Evolutionary conservation across 2,329 filamentous ascomycete species (phyloP).

Genomic region (Epichloe uncinata): DNA sequence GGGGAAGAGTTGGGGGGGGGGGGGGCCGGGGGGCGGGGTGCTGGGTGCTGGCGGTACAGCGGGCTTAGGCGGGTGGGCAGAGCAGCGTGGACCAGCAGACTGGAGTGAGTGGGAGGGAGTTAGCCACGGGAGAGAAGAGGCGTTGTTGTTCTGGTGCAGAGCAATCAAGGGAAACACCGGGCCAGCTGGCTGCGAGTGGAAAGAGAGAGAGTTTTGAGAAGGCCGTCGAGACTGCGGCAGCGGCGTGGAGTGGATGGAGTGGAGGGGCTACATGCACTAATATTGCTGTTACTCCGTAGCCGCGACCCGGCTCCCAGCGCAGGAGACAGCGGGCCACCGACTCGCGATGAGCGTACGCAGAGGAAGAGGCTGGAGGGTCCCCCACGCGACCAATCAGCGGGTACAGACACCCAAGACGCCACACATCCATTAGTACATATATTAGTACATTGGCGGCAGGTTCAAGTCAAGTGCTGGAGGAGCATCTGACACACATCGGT

Average conservation of each 20-base stretch:
- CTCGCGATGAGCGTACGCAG: background rate
- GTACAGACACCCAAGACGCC: constrained; percentile 11
- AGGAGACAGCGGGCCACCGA: constrained; percentile 7
- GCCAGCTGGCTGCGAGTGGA: background rate
- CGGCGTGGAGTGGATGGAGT: background rate
- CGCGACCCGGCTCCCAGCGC: background rate
- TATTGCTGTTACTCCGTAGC: background rate
- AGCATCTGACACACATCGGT: background rate
- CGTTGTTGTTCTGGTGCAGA: background rate
- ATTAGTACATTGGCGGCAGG: background rate
- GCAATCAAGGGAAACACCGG: background rate
- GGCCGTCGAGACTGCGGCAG: background rate
- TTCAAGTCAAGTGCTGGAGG: background rate
- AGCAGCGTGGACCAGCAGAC: background rate
- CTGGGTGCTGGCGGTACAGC: background rate
- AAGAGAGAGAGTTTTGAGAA: background rate
- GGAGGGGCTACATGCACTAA: background rate
- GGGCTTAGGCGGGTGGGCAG: background rate
- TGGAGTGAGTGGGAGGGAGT: background rate
- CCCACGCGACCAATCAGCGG: constrained; percentile 19
- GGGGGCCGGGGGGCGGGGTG: no score
- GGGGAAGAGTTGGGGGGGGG: background rate
- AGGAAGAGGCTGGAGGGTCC: constrained; percentile 7
- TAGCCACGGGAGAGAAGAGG: background rate
- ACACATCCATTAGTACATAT: constrained; percentile 11